A percentile compares a stretch with the other conserved stretches of the same genome.
Conservation (phyloP, 768 basidiomycete species). For the Daedaleopsis nitida region DNA sequence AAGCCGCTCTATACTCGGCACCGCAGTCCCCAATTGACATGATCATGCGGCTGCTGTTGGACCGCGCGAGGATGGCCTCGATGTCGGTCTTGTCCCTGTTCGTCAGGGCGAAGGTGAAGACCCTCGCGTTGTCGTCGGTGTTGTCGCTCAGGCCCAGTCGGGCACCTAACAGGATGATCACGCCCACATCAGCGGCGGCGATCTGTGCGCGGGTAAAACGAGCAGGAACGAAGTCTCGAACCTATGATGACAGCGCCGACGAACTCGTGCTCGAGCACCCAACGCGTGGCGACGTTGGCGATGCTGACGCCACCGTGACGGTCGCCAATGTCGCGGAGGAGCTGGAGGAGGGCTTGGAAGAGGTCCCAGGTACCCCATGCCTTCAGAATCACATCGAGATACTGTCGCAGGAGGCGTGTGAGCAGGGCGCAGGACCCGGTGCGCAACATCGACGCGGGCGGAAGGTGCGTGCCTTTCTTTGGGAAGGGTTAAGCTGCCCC, state of each 20-base stretch:
- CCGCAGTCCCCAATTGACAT: slow-evolving; percentile 78
- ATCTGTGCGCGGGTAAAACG: neutral
- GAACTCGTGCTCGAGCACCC: slow-evolving; percentile 75
- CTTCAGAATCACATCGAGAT: slow-evolving; percentile 76
- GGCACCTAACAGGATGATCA: slow-evolving; percentile 48
- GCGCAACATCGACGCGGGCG: neutral
- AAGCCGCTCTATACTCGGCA: slow-evolving; percentile 64
- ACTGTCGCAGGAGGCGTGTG: slow-evolving; percentile 43
- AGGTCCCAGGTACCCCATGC: slow-evolving; percentile 78
- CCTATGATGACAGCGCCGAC: slow-evolving; percentile 81
- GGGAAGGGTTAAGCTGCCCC: slow-evolving; percentile 70
- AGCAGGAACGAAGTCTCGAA: slow-evolving; percentile 30
- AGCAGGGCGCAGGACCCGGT: neutral
- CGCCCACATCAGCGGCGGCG: neutral
- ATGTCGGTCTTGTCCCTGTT: slow-evolving; percentile 58
- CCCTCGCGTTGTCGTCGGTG: slow-evolving; percentile 61
- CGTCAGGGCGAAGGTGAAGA: slow-evolving; percentile 58
- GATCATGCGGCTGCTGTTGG: slow-evolving; percentile 61
- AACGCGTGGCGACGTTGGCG: slow-evolving; percentile 77
- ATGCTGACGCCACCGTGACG: slow-evolving; percentile 64
- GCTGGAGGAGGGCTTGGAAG: slow-evolving; percentile 63
- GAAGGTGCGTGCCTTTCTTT: slow-evolving; percentile 60
- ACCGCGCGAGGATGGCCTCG: slow-evolving; percentile 57
- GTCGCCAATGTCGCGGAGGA: slow-evolving; percentile 62
- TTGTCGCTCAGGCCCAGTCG: slow-evolving; percentile 76